A percentile compares a stretch with the other conserved stretches of the same genome.
phyloP scores from a whole-genome alignment of 768 basidiomycete species.

The Lyophyllum atratum region DNA sequence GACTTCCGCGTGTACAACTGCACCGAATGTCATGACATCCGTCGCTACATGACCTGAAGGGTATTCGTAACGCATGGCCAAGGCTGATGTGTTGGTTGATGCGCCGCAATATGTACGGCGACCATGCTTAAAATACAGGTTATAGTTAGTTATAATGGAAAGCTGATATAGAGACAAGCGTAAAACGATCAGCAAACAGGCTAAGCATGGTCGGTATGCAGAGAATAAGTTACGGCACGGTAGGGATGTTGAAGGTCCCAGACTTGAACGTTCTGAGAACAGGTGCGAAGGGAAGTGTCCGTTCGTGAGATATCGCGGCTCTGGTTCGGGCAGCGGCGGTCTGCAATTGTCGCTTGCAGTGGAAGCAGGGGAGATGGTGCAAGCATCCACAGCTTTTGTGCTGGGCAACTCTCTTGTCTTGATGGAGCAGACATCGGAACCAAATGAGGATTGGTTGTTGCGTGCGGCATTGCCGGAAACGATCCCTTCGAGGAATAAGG shows the following conservation, averaged over 20 bases:
- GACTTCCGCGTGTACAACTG: not conserved
- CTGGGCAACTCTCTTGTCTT: not conserved
- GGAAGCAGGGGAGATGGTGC: not conserved
- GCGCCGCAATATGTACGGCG: not conserved
- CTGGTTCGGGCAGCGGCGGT: not conserved
- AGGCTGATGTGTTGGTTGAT: not conserved
- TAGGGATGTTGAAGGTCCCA: not conserved
- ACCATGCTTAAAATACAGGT: constrained; percentile 3
- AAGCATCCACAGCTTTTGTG: not conserved
- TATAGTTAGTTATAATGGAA: not conserved
- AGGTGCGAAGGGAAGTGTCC: not conserved
- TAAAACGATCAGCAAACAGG: not conserved
- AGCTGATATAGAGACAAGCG: not conserved
- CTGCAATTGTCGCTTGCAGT: not conserved
- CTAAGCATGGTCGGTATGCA: not conserved
- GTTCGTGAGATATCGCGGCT: not conserved
- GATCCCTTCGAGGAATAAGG: constrained; percentile 10
- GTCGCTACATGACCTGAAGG: not conserved
- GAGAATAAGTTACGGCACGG: not conserved
- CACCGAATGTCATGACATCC: not conserved
- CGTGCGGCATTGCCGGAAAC: not conserved
- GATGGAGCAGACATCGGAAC: not conserved
- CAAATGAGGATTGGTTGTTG: not conserved
- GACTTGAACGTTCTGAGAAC: not conserved
- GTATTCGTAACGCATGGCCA: not conserved